Percentiles rank a stretch among this genome's conserved stretches.
These are phyloP conservation scores for Talaromyces sp. DNA, from an alignment of 2,329 filamentous ascomycete genomes.

Conservation along the genomic window DNA sequence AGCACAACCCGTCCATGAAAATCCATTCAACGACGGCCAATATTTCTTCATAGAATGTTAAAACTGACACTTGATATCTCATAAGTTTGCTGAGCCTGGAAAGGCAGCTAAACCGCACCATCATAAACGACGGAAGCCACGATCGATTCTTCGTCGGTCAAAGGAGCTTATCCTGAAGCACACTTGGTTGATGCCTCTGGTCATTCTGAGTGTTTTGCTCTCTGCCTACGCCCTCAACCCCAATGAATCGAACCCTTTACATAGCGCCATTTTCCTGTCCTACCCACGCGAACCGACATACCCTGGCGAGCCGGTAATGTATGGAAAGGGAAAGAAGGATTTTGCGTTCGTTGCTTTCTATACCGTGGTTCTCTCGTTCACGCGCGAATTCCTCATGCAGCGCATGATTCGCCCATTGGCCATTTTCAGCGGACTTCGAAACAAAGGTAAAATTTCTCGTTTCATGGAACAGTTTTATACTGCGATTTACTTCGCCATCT, in stretches of 20 bases:
- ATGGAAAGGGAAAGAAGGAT: conserved; percentile 85
- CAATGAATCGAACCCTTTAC: conserved; percentile 69
- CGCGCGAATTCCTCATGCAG: conserved; percentile 94
- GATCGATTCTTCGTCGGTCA: conserved; percentile 40
- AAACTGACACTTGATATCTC: neutral
- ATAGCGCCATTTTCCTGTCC: conserved; percentile 82
- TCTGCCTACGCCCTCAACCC: conserved; percentile 71
- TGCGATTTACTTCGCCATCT: conserved; percentile 78
- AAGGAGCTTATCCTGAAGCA: conserved; percentile 44
- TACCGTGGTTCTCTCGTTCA: conserved; percentile 83
- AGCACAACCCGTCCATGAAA: neutral
- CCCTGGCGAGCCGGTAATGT: conserved; percentile 56
- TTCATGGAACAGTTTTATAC: conserved; percentile 98
- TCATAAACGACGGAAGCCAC: conserved; percentile 41
- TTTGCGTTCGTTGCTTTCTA: conserved; percentile 87
- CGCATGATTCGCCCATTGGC: conserved; percentile 75
- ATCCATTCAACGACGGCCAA: neutral
- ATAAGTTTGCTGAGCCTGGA: conserved; percentile 1
- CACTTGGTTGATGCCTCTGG: conserved; percentile 64
- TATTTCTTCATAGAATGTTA: conserved; percentile 1
- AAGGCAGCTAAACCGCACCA: conserved; percentile 33
- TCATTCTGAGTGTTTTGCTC: conserved; percentile 61
- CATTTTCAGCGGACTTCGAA: conserved; percentile 62
- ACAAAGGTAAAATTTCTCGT: conserved; percentile 73
- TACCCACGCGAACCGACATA: conserved; percentile 64